These are phyloP conservation scores for Cryptococcus wingfieldii DNA, from an alignment of 1,284 basidiomycete genomes.

Conservation along the genomic window DNA sequence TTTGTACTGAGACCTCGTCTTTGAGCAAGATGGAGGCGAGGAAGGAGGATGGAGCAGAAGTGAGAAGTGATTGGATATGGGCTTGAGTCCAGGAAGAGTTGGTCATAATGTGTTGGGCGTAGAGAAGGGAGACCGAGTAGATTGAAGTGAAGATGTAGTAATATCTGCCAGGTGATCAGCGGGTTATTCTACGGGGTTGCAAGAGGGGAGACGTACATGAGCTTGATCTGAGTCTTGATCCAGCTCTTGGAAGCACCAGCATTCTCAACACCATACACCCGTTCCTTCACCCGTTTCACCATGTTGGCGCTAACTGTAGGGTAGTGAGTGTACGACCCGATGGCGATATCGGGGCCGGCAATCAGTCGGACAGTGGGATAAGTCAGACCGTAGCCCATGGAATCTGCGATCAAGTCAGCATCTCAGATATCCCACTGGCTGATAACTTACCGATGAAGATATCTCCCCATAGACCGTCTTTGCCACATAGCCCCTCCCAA, in stretches of 20 bases:
- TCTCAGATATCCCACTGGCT: background rate
- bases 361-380: conserved; percentile 71
- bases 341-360: conserved; percentile 56
- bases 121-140: conserved; percentile 71
- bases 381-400: conserved; percentile 97
- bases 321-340: conserved; percentile 93
- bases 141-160: conserved; percentile 81
- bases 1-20: conserved; percentile 24
- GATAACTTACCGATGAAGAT: conserved; percentile 74
- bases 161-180: conserved; percentile 57
- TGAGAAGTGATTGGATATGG: conserved; percentile 72
- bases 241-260: conserved; percentile 60
- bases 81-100: conserved; percentile 93
- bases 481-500: conserved; percentile 58
- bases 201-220: conserved; percentile 56
- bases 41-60: conserved; percentile 18
- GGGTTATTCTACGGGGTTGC: background rate
- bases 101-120: conserved; percentile 71
- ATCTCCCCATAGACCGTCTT: conserved; percentile 55
- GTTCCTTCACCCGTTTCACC: conserved; percentile 71
- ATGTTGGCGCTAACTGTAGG: conserved; percentile 94
- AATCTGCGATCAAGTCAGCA: conserved; percentile 57
- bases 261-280: conserved; percentile 66
- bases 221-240: conserved; percentile 63
- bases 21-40: conserved; percentile 34